phyloP scores from a whole-genome alignment of 306 rosid genomes.

The Biancaea sappan region DNA sequence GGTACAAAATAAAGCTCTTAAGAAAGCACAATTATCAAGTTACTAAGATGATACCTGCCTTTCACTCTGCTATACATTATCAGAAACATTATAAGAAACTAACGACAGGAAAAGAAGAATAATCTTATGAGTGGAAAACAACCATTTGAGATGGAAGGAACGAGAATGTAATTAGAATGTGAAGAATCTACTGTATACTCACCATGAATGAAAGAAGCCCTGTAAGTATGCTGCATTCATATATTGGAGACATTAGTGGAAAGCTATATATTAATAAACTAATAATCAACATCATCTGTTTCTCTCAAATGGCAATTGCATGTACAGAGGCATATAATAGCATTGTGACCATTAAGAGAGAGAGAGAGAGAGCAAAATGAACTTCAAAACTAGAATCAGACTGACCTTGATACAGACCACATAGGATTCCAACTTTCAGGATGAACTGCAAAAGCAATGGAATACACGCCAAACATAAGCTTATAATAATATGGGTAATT shows the following conservation, averaged over 20 bases:
- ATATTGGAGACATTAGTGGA: conserved; percentile 45
- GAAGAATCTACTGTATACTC: conserved; percentile 41
- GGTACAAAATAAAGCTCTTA: background rate
- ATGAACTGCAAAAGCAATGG: conserved; percentile 69
- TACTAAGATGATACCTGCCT: background rate
- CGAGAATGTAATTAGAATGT: conserved; percentile 25
- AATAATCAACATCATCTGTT: conserved; percentile 27
- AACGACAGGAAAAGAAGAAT: background rate
- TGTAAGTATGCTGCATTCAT: conserved; percentile 83
- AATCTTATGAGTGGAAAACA: background rate
- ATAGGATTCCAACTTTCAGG: conserved; percentile 99
- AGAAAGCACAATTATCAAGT: conserved; percentile 9
- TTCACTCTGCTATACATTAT: conserved; percentile 6
- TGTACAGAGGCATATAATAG: conserved; percentile 24
- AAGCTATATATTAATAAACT: background rate
- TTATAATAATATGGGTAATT: conserved; percentile 16
- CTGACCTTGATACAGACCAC: conserved; percentile 99
- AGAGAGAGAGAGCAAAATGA: background rate
- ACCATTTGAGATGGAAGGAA: background rate
- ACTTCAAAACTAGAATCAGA: conserved; percentile 20
- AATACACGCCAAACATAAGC: conserved; percentile 23
- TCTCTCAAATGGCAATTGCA: conserved; percentile 9
- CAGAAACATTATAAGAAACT: background rate
- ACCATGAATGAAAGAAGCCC: conserved; percentile 99
- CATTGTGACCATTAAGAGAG: background rate